A percentile compares a stretch with the other conserved stretches of the same genome.
Evolutionary conservation across 2,329 filamentous ascomycete genomes (phyloP).

Genomic region (Akanthomyces dipterigenus): DNA sequence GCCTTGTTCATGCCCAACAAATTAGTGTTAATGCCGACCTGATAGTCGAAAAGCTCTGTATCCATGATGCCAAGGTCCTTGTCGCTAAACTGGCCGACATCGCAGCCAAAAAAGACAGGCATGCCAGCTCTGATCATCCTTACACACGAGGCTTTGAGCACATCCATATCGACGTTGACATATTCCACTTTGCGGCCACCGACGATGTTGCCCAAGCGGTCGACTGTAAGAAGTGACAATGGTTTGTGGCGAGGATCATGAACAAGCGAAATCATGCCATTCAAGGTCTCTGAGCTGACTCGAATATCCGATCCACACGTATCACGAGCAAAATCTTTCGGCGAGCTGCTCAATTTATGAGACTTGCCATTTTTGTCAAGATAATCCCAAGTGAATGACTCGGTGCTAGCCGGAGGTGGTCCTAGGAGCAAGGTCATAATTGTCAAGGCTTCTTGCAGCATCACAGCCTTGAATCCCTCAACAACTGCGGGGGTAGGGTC

Average conservation of each 20-base stretch:
- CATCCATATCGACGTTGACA: conserved; percentile 69
- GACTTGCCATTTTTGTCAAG: conserved; percentile 61
- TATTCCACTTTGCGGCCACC: conserved; percentile 71
- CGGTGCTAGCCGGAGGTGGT: conserved; percentile 62
- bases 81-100: conserved; percentile 79
- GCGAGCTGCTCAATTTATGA: conserved; percentile 57
- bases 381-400: conserved; percentile 75
- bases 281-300: conserved; percentile 53
- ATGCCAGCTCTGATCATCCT: conserved; percentile 71
- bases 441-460: conserved; percentile 73
- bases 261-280: conserved; percentile 70
- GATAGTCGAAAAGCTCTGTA: conserved; percentile 66
- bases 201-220: conserved; percentile 73
- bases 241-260: conserved; percentile 78
- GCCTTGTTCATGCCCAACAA: conserved; percentile 72
- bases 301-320: conserved; percentile 55
- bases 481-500: conserved; percentile 30
- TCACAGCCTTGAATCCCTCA: conserved; percentile 57
- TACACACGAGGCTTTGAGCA: conserved; percentile 67
- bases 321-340: conserved; percentile 64
- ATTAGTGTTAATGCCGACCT: conserved; percentile 73
- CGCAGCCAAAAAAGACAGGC: conserved; percentile 83
- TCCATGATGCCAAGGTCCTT: conserved; percentile 69
- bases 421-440: conserved; percentile 80
- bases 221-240: conserved; percentile 65